phyloP scores from a whole-genome alignment of 768 basidiomycete genomes.

The Polyporus arcularius region DNA sequence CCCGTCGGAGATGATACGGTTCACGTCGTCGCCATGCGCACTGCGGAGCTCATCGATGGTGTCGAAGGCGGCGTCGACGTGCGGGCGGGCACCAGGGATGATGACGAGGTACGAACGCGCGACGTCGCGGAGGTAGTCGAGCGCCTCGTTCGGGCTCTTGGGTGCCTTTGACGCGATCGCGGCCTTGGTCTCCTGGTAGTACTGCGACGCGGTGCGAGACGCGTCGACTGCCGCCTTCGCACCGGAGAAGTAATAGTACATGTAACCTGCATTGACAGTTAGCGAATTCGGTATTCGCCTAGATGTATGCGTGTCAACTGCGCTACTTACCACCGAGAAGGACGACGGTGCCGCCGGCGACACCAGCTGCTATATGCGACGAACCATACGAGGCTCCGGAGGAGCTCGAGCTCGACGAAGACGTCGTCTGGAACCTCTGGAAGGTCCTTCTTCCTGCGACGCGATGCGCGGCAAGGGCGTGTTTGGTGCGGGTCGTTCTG shows the following conservation, averaged over 20 bases:
- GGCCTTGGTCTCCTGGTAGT: constrained; percentile 28
- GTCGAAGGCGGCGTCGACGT: constrained; percentile 47
- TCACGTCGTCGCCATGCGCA: constrained; percentile 42
- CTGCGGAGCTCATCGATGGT: constrained; percentile 39
- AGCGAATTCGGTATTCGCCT: background rate
- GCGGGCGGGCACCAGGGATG: constrained; percentile 39
- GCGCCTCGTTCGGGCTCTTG: constrained; percentile 33
- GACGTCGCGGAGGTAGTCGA: constrained; percentile 40
- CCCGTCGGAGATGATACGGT: constrained; percentile 36
- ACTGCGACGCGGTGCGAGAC: constrained; percentile 29
- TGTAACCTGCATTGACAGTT: constrained; percentile 27
- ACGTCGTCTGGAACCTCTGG: constrained; percentile 28
- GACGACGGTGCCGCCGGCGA: constrained; percentile 33
- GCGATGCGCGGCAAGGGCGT: constrained; percentile 17
- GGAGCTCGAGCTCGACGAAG: background rate
- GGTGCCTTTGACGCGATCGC: constrained; percentile 28
- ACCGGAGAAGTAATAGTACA: constrained; percentile 44
- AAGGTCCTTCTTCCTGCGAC: constrained; percentile 20
- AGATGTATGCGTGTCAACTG: too few species aligned
- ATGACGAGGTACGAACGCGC: constrained; percentile 43
- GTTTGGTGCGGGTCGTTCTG: background rate
- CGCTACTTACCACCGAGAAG: constrained; percentile 28
- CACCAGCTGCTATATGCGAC: constrained; percentile 31
- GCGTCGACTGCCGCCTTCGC: constrained; percentile 39
- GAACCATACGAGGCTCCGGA: background rate